phyloP scores from a whole-genome alignment of 2,329 filamentous ascomycete genomes.

The Fusarium sp. region DNA sequence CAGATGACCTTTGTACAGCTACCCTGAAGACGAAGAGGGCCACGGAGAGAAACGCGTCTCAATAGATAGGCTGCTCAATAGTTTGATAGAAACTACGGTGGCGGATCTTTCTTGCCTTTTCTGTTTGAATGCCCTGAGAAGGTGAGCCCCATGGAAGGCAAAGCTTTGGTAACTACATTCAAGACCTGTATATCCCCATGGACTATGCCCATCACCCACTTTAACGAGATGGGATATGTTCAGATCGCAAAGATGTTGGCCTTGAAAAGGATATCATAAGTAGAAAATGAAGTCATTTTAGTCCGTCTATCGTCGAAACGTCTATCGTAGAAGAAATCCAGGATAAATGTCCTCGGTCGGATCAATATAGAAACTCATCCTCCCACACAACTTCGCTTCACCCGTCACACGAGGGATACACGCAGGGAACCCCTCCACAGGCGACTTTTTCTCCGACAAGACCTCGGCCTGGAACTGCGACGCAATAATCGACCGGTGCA shows the following conservation, averaged over 20 bases:
- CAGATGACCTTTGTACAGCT: neutral
- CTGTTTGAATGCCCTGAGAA: neutral
- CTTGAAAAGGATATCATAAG: too few species aligned
- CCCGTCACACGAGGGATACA: slow-evolving; percentile 34
- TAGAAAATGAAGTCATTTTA: too few species aligned
- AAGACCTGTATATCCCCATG: neutral
- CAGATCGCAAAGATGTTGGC: neutral
- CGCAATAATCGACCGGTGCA: slow-evolving; percentile 29
- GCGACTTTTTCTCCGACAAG: slow-evolving; percentile 16
- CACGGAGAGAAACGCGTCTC: neutral
- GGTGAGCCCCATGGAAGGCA: neutral
- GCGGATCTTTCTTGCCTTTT: neutral
- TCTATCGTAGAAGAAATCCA: slow-evolving; percentile 24
- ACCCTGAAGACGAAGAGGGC: neutral
- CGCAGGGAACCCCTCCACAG: slow-evolving; percentile 23
- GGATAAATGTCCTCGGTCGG: slow-evolving; percentile 19
- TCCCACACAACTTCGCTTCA: slow-evolving; percentile 19
- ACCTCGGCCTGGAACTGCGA: slow-evolving; percentile 25
- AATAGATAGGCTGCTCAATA: neutral
- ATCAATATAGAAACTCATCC: slow-evolving; percentile 37
- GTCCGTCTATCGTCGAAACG: too few species aligned
- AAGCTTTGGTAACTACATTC: too few species aligned
- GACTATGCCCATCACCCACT: neutral
- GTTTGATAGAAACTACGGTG: neutral
- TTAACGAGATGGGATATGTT: neutral